Base-by-base conservation (phyloP, 2,329 filamentous ascomycete species). In the Didymella lethalis region DNA sequence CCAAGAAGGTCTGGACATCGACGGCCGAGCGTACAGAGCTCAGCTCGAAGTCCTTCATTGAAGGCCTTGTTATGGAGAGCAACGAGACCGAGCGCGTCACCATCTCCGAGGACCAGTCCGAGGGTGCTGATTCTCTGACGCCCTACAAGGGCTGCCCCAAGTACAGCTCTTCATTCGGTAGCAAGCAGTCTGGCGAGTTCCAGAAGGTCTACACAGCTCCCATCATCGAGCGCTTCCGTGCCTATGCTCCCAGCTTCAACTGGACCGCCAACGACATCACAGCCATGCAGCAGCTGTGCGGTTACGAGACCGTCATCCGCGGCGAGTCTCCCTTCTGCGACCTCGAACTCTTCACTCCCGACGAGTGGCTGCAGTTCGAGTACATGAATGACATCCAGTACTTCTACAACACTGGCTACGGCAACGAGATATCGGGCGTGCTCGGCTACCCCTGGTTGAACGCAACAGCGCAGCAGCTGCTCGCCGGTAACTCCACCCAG, bases 401-500 rank as follows among this genome's bases (percentile, higher is more conserved):
- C 70, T 85, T 86, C 68, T 86, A 88, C 75, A 90, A 90, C 74
- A 75, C 83, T 1, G 88, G 88, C 18, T 90, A 90, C 62, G 88
- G 87, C 5, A 86, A 84, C 63, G 55, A 68, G 23, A 77, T 86
- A 2, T 82, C 85, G 0, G 86, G 86, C 0, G 80, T 81, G 18
- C 80, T 90, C 6, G 88, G 88, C 2, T 83, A 86, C 52, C 88
- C 88, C 0, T 91, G 88, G 88, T 69, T 90, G 6, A 88, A 88
- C 62, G 84, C 86, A 0, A 87, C 86, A 0, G 80, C 85, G 0
- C 67, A 77, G 10, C 76, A 86, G 6, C 70, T 82, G 0, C 76
- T 88, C 10, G 68, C 85, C 34, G 75, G 73, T 54, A 67, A 69
- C 4, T 72, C 75, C 5, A 73, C 75, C n/a, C 82, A 90, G 67